A percentile compares a stretch with the other conserved stretches of the same genome.
Conservation (phyloP, 345 rosid species). For the Citrus trifoliata region DNA sequence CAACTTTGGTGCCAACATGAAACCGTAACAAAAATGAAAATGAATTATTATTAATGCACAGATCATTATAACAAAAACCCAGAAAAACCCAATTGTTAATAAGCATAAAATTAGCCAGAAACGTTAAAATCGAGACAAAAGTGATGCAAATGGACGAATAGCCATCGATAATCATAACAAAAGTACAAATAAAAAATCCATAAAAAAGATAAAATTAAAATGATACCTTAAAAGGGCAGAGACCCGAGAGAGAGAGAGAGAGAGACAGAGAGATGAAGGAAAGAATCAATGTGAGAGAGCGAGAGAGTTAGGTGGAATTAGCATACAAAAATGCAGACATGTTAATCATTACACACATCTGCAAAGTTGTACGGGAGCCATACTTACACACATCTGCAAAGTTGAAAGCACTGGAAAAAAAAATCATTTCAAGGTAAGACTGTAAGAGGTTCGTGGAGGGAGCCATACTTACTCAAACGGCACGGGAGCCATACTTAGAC, state of each 20-base stretch:
- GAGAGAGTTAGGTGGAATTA: slow-evolving; percentile 19
- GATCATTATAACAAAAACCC: not conserved
- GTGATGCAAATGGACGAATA: not conserved
- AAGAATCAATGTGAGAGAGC: slow-evolving; percentile 16
- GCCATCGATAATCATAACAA: not conserved
- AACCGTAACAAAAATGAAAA: not conserved
- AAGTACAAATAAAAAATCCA: not conserved
- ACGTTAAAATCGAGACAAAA: not conserved
- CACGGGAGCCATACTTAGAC: too few relatives aligned
- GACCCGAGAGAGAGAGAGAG: not conserved
- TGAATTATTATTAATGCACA: not conserved
- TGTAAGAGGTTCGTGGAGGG: too few relatives aligned
- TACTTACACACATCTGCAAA: too few relatives aligned
- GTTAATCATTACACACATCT: too few relatives aligned
- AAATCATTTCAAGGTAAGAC: too few relatives aligned
- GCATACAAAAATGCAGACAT: too few relatives aligned
- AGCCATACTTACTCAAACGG: too few relatives aligned
- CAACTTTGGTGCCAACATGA: not conserved
- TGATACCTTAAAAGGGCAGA: not conserved
- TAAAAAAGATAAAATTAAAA: not conserved
- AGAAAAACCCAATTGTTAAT: not conserved
- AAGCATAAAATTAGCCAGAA: not conserved
- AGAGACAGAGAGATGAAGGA: slow-evolving; percentile 2
- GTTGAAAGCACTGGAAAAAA: too few relatives aligned
- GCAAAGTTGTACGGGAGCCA: too few relatives aligned